phyloP scores from a whole-genome alignment of 2,329 filamentous ascomycete genomes.

The Corinectria fuckeliana region DNA sequence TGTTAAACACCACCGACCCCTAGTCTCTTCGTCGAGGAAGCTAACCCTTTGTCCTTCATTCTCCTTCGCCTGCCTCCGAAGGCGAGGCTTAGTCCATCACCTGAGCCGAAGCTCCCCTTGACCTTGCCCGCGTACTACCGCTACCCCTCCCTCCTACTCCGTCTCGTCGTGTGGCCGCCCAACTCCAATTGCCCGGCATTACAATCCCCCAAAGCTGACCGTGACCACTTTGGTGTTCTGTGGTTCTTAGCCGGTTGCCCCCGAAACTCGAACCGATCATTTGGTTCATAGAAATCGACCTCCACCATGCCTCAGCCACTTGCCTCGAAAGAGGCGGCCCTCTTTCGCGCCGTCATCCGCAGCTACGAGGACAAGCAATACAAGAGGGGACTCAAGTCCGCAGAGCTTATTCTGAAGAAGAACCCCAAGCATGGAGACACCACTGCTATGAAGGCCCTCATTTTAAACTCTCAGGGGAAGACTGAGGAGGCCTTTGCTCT shows the following conservation, averaged over 20 bases:
- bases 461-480: conserved; percentile 91
- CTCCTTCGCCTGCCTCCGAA: conserved; percentile 14
- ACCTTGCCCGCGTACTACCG: conserved; percentile 9
- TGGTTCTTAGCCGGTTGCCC: not conserved
- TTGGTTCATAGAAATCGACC: not conserved
- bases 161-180: conserved; percentile 8
- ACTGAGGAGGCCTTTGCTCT: conserved; percentile 92
- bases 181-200: conserved; percentile 27
- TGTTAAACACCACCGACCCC: conserved; percentile 24
- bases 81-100: conserved; percentile 17
- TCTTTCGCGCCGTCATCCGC: conserved; percentile 94
- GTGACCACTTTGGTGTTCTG: conserved; percentile 9
- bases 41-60: conserved; percentile 29
- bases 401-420: conserved; percentile 95
- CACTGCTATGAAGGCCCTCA: conserved; percentile 97
- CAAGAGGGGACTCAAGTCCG: conserved; percentile 90
- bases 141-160: conserved; percentile 28
- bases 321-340: conserved; percentile 86
- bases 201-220: conserved; percentile 22
- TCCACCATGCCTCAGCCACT: conserved; percentile 73
- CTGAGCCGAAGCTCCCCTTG: conserved; percentile 17
- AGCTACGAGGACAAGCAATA: conserved; percentile 99
- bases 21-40: conserved; percentile 32
- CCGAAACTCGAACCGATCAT: not conserved
- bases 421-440: conserved; percentile 97